A percentile compares a stretch with the other conserved stretches of the same genome.
Evolutionary conservation across 1,139 yeast genomes (phyloP).

Genomic region (Starmera stellimalicola): DNA sequence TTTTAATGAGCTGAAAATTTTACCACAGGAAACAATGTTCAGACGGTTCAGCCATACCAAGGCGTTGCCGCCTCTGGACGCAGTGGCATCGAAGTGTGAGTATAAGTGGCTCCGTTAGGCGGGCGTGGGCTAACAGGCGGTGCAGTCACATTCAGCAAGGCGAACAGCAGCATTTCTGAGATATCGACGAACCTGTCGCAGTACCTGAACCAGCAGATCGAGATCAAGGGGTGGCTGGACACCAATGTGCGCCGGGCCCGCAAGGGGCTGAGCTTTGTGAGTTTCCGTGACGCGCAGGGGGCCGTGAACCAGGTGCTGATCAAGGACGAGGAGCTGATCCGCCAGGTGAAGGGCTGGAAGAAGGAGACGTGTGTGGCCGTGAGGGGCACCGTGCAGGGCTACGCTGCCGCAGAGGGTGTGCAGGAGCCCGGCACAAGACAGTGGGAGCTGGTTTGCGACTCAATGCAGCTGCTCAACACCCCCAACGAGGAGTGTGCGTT

Average conservation of each 20-base stretch:
- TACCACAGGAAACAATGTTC: too few relatives aligned
- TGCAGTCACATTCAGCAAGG: conserved; percentile 25
- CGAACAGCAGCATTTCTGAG: conserved; percentile 22
- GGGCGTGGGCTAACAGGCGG: too few relatives aligned
- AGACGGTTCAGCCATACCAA: too few relatives aligned
- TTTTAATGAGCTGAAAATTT: too few relatives aligned
- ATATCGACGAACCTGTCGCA: conserved; percentile 9
- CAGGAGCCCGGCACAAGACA: conserved; percentile 15
- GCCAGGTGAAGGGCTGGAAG: conserved; percentile 39
- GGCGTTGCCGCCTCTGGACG: too few relatives aligned
- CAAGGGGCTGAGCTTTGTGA: conserved; percentile 55
- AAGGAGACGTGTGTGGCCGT: conserved; percentile 76
- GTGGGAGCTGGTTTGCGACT: conserved; percentile 50
- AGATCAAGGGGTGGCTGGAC: conserved; percentile 63
- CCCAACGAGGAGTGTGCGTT: conserved; percentile 66
- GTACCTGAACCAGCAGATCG: conserved; percentile 15
- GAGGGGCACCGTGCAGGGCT: conserved; percentile 39
- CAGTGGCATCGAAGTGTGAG: too few relatives aligned
- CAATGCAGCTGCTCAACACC: conserved; percentile 51
- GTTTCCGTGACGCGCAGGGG: conserved; percentile 65
- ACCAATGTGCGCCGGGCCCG: conserved; percentile 58
- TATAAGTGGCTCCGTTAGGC: too few relatives aligned
- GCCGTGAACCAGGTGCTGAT: conserved; percentile 58
- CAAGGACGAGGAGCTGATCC: conserved; percentile 28
- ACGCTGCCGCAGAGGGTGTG: conserved; percentile 9